Evolutionary conservation across 192 early-diverging fungal genomes (phyloP), one percentile per base, ranked within the genome.

Genomic region (Entomortierella parvispora): DNA sequence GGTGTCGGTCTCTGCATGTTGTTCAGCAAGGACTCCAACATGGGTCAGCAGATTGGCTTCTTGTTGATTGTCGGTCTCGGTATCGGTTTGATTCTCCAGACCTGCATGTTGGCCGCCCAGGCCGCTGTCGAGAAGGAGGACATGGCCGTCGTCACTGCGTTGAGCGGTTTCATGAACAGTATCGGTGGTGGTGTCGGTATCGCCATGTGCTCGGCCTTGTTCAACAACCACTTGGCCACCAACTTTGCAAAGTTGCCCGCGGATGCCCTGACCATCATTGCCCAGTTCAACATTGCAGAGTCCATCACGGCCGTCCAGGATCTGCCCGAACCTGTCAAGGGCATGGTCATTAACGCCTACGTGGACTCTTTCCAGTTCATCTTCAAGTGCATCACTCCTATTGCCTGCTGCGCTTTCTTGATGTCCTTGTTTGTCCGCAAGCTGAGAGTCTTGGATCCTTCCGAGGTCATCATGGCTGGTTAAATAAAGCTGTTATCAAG

Each of bases 41-140:
- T 72, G 22, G 84, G 70, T 17, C 18, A 83, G 53, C 88, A 87
- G 56, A 85, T 89, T 17, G 82, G 86, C 11, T 88, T 83, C 58
- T 69, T 95, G 64, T 68, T 95, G 28, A 72, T 93, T 68, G 66
- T 89, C 50, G 93, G 93, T 23, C 58, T 91, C 31, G 95, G 95
- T 25, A 82, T 90, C 43, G 94, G 95, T 50, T 79, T 72, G 42
- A 81, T 88, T 56, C 79, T 94, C 62, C 93, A 94, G 81, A 89
- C 88, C 14, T 84, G 87, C 34, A 83, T 93, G 65, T 80, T 94
- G 64, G 90, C 86, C 17, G 83, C 87, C n/a, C 94, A 95, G 59
- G 88, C 87, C 1, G 75, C 85, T 1, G 93, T 94, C 5, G 52
- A 71, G 8, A 78, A 81, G 34, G 68, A 71, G 34, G 83, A 90